Evolutionary conservation across 257 asterid species (phyloP).

Genomic region (Solanum gracilifrons): DNA sequence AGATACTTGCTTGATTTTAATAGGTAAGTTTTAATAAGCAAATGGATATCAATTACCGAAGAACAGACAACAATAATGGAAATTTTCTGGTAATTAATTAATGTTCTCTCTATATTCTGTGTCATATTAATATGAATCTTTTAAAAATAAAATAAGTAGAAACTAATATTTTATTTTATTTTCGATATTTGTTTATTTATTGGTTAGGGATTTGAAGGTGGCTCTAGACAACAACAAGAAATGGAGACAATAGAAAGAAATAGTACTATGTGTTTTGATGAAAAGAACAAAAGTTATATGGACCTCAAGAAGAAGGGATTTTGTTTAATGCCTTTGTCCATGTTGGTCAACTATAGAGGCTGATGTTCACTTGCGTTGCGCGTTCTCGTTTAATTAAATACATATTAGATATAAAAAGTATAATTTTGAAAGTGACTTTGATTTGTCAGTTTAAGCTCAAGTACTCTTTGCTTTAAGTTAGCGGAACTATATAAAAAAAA

Average conservation of each 20-base stretch:
- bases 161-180: not conserved
- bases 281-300: constrained; percentile 1
- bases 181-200: not conserved
- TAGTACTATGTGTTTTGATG: constrained; percentile 11
- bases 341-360: constrained; percentile 25
- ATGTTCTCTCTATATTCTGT: not conserved
- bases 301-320: constrained; percentile 46
- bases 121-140: not conserved
- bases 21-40: constrained; percentile 43
- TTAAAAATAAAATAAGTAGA: not conserved
- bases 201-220: constrained; percentile 19
- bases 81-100: constrained; percentile 26
- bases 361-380: not conserved
- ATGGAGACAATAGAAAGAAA: constrained; percentile 4
- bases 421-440: not conserved
- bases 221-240: constrained; percentile 3
- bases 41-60: constrained; percentile 20
- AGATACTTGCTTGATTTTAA: not conserved
- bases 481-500: not conserved
- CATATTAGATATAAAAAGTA: not conserved
- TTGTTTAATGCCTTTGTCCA: constrained; percentile 52
- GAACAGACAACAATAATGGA: constrained; percentile 12
- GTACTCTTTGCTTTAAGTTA: not conserved
- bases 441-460: not conserved
- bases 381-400: not conserved